Conservation (phyloP, 106 monocot genomes). For the Vanilla planifolia region DNA sequence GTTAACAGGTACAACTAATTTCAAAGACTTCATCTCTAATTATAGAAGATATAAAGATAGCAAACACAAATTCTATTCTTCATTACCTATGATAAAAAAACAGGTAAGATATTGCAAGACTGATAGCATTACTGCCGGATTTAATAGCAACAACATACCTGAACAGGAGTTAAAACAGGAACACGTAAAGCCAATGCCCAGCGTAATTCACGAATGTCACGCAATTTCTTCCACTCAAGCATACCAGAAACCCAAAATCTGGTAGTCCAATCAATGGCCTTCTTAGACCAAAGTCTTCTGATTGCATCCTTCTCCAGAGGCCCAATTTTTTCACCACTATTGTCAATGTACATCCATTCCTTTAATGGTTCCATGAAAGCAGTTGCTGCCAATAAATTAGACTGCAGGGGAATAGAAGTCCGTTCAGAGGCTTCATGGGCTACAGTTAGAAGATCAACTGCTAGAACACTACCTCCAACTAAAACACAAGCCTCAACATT, state of each 20-base stretch:
- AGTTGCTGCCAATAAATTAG: slow-evolving; percentile 91
- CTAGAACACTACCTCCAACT: slow-evolving; percentile 93
- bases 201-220: slow-evolving; percentile 96
- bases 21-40: not conserved
- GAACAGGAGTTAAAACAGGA: slow-evolving; percentile 84
- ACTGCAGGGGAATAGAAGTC: slow-evolving; percentile 91
- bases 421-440: slow-evolving; percentile 94
- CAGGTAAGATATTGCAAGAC: not conserved
- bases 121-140: not conserved
- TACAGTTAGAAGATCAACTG: slow-evolving; percentile 86
- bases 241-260: slow-evolving; percentile 93
- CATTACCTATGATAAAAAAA: not conserved
- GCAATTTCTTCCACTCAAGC: slow-evolving; percentile 85
- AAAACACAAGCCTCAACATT: slow-evolving; percentile 93
- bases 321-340: slow-evolving; percentile 66
- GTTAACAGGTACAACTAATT: not conserved
- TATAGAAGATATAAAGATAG: not conserved
- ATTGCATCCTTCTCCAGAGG: slow-evolving; percentile 94
- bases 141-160: slow-evolving; percentile 39
- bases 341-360: slow-evolving; percentile 93
- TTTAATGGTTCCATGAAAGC: slow-evolving; percentile 99
- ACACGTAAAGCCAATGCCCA: slow-evolving; percentile 82
- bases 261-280: slow-evolving; percentile 86
- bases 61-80: not conserved
- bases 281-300: slow-evolving; percentile 87